A percentile compares a stretch with the other conserved stretches of the same genome.
These are phyloP conservation scores for Leishmania arabica DNA, from an alignment of 208 protist genomes.

Conservation along the genomic window DNA sequence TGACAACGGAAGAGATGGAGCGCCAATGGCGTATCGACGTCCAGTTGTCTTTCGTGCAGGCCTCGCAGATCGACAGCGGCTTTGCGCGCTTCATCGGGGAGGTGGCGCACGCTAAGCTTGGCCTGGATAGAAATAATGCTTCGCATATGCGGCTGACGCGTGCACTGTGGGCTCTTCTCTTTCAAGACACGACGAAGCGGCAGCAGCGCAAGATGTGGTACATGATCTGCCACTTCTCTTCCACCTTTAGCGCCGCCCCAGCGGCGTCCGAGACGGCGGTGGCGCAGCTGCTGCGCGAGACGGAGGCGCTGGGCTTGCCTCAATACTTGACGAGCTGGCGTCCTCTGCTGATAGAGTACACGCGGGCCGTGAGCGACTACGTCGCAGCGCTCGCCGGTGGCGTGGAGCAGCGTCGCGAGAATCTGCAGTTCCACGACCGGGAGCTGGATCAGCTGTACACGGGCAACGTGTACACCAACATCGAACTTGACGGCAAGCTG, in stretches of 20 bases:
- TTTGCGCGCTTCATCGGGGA: conserved; percentile 58
- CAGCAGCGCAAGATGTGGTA: conserved; percentile 75
- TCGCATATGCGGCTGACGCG: conserved; percentile 45
- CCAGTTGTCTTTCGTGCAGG: conserved; percentile 57
- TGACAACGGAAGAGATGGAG: conserved; percentile 30
- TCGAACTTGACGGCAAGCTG: conserved; percentile 47
- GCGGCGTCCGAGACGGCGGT: conserved; percentile 15
- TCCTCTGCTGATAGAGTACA: conserved; percentile 44
- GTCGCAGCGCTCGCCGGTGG: conserved; percentile 39
- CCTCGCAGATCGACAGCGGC: conserved; percentile 47
- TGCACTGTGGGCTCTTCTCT: conserved; percentile 53
- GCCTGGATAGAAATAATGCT: conserved; percentile 42
- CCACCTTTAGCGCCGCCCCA: conserved; percentile 38
- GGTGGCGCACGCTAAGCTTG: conserved; percentile 65
- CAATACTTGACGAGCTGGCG: conserved; percentile 21
- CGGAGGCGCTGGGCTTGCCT: conserved; percentile 19
- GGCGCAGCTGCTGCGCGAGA: conserved; percentile 28
- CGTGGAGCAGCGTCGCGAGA: conserved; percentile 42
- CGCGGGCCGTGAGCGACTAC: conserved; percentile 31
- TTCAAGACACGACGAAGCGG: conserved; percentile 34
- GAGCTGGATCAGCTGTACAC: conserved; percentile 61
- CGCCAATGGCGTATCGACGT: conserved; percentile 58
- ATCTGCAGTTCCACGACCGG: conserved; percentile 61
- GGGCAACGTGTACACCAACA: conserved; percentile 49
- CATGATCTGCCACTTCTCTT: conserved; percentile 74